Evolutionary conservation across 805 yeast species (phyloP), one percentile per base, ranked within the genome.

Genomic region (Hanseniaspora pseudoguilliermondii): DNA sequence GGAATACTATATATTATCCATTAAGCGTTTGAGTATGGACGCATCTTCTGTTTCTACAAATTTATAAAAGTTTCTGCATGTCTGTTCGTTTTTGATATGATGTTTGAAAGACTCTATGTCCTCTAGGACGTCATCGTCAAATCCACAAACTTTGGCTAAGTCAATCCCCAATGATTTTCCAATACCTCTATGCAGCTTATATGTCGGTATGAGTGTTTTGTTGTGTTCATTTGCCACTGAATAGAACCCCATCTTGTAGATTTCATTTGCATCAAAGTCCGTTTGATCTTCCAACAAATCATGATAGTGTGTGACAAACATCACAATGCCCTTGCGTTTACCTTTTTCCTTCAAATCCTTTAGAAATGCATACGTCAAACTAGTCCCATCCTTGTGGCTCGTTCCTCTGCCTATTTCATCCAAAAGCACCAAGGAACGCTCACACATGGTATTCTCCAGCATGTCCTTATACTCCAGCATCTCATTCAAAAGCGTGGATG

Each of bases 401-500:
- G 97, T 89, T 11, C 96, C 97, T 65, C 98, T 79, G 3, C 99
- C 99, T 47, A 93, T 78, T 68, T 93, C 99, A 69, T 93, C 99
- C 59, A 93, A 84, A 23, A 93, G 81, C 51, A 93, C 81, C 57
- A 93, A 75, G 7, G 96, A 88, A 5, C 42, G 27, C 59, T 85
- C 83, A 34, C 73, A 69, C 0, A 93, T 82, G 1, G 95, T 90
- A 8, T 86, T 79, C 58, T 85, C 81, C 57, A 93, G 73, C 60
- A 93, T 91, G 2, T 91, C 80, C 0, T 96, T 83, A 53, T 96
- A 87, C 64, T 93, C 98, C 53, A 88, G 74, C 97, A 93, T 89
- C 68, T 93, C 99, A 29, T 95, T 86, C 86, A 86, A 86, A 64
- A 90, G 89, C 0, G 96, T 89, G 0, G 95, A 86, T 61, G 85